Evolutionary conservation across 768 basidiomycete genomes (phyloP).

Genomic region (Filobasidium wieringae): DNA sequence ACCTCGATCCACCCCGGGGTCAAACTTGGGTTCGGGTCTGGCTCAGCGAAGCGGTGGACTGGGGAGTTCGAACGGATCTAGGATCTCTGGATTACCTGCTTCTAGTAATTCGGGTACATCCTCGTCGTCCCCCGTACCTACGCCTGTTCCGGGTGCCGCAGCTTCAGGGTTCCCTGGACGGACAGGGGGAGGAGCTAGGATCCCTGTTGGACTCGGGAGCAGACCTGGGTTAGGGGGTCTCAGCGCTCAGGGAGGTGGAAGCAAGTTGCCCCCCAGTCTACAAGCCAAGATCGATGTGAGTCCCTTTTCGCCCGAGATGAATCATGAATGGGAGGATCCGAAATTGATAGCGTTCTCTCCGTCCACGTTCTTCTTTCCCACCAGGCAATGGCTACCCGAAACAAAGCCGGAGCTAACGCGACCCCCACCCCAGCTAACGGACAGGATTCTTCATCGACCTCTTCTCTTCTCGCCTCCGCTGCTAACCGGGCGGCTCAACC

Average conservation of each 20-base stretch:
- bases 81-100: too few relatives aligned
- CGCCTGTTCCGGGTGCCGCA: too few relatives aligned
- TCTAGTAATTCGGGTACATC: too few relatives aligned
- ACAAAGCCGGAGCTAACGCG: neutral
- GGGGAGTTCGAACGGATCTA: too few relatives aligned
- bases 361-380: neutral
- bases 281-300: constrained; percentile 88
- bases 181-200: too few relatives aligned
- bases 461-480: constrained; percentile 30
- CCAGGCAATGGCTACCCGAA: constrained; percentile 4
- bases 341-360: neutral
- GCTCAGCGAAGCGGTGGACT: too few relatives aligned
- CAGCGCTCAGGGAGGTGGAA: neutral
- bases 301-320: constrained; percentile 8
- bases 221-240: too few relatives aligned
- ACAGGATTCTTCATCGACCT: constrained; percentile 33
- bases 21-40: too few relatives aligned
- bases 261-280: constrained; percentile 63
- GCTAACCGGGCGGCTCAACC: constrained; percentile 20
- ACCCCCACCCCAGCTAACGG: neutral
- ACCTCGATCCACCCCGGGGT: too few relatives aligned
- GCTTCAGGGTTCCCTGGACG: too few relatives aligned
- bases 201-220: too few relatives aligned
- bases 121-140: too few relatives aligned
- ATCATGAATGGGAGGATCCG: neutral